Conservation (phyloP, 441 rosid genomes). For the Jatropha podagrica region DNA sequence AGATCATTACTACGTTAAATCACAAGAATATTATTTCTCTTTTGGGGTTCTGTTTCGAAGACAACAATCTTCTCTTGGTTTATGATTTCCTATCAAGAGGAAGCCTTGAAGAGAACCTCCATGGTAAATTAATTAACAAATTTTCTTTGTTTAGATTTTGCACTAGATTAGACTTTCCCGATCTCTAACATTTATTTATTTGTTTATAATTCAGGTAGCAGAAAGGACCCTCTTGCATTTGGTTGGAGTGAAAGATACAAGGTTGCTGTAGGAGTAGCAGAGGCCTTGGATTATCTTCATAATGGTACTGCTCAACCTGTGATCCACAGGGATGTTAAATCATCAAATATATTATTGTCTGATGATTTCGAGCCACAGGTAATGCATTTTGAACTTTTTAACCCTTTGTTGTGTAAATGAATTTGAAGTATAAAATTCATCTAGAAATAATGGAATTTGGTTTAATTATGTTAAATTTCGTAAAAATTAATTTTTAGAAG, state of each 20-base stretch:
- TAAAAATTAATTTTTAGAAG: not conserved
- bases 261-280: slow-evolving; percentile 84
- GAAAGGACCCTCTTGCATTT: slow-evolving; percentile 50
- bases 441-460: no score
- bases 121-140: slow-evolving; percentile 42
- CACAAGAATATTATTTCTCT: slow-evolving; percentile 88
- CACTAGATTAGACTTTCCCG: not conserved
- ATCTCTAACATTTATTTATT: not conserved
- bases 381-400: slow-evolving; percentile 2
- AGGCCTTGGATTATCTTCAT: slow-evolving; percentile 82
- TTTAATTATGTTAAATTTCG: no score
- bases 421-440: no score
- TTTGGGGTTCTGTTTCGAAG: slow-evolving; percentile 80
- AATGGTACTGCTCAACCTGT: slow-evolving; percentile 55
- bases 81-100: slow-evolving; percentile 81
- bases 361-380: slow-evolving; percentile 95
- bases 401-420: no score
- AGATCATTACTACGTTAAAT: slow-evolving; percentile 65
- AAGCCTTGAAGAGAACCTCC: slow-evolving; percentile 89
- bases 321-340: slow-evolving; percentile 91
- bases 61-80: slow-evolving; percentile 60
- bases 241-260: slow-evolving; percentile 81
- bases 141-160: slow-evolving; percentile 7
- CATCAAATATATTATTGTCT: slow-evolving; percentile 80
- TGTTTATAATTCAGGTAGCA: slow-evolving; percentile 42